phyloP scores from a whole-genome alignment of 257 asterid genomes.

The Nicotiana undulata region DNA sequence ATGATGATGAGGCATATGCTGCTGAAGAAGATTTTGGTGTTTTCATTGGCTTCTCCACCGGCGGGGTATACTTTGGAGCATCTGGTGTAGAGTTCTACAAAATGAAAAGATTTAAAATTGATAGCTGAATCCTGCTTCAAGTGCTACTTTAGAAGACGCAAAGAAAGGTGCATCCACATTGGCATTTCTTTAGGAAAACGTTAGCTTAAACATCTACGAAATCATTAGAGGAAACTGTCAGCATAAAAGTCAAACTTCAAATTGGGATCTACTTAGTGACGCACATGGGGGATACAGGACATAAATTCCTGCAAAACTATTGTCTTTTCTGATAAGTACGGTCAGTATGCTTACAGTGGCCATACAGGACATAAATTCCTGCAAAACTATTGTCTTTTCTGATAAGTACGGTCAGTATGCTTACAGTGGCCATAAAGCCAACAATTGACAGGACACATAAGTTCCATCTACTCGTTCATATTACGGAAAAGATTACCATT shows the following conservation, averaged over 20 bases:
- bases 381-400: background rate
- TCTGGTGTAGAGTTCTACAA: slow-evolving; percentile 41
- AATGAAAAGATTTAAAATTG: slow-evolving; percentile 5
- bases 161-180: background rate
- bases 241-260: background rate
- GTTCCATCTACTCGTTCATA: background rate
- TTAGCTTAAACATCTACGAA: background rate
- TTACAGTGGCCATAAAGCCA: background rate
- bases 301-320: background rate
- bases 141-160: background rate
- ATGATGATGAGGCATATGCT: slow-evolving; percentile 51
- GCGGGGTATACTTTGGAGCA: slow-evolving; percentile 44
- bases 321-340: background rate
- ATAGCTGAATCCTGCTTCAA: background rate
- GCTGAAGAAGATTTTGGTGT: slow-evolving; percentile 49
- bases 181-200: background rate
- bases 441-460: background rate
- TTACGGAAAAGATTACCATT: background rate
- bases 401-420: background rate
- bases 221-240: background rate
- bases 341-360: background rate
- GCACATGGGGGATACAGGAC: background rate
- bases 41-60: slow-evolving; percentile 64
- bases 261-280: background rate
- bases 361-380: background rate